Base-by-base conservation (phyloP, 2,329 filamentous ascomycete species). In the Diaporthe sp. region DNA sequence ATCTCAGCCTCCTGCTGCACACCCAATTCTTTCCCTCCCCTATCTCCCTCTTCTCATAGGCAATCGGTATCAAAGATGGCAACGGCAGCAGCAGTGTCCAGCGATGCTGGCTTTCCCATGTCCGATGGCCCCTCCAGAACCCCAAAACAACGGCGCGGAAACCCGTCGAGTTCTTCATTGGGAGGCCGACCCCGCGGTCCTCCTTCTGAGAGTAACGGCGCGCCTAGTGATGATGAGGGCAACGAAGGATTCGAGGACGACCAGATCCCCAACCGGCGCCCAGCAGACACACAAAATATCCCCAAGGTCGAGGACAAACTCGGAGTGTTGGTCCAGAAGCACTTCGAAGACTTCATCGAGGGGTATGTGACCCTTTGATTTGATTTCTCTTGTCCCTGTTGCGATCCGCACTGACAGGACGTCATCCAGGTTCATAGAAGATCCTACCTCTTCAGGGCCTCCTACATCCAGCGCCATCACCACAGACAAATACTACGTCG, bases 401-500 rank as follows among this genome's bases (percentile, higher is more conserved):
- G 42, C 31, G 12, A 49, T n/a, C 37, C 22, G 22, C 7, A 15
- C 73, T 80, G 44, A 77, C 73, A n/a, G 12, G 17, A 31, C 46
- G 1, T 2, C 28, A 3, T 59, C 37, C 76, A 91, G 89, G 80
- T 96, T 93, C 81, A 87, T 91, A 74, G 94, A 96, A 84, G 92
- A 94, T 25, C 92, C 92, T 4, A 86, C 89, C 8, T 87, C 92
- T 4, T 94, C 91, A 19, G 89, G 88, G 59, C 86, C 88, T 9
- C 92, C 93, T 13, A 87, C 90, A 4, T 93, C 94, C 22, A 95
- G 93, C 81, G 92, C 92, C 39, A 88, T 92, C 61, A 93, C 92
- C 5, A 94, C 93, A 37, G 93, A 95, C 85, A 94, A 94, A 82
- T 96, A 95, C 86, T 97, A 97, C 83, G 89, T 97, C 75, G 94